Evolutionary conservation across 176 grass and related monocot genomes (phyloP).

Genomic region (Bromus sterilis): DNA sequence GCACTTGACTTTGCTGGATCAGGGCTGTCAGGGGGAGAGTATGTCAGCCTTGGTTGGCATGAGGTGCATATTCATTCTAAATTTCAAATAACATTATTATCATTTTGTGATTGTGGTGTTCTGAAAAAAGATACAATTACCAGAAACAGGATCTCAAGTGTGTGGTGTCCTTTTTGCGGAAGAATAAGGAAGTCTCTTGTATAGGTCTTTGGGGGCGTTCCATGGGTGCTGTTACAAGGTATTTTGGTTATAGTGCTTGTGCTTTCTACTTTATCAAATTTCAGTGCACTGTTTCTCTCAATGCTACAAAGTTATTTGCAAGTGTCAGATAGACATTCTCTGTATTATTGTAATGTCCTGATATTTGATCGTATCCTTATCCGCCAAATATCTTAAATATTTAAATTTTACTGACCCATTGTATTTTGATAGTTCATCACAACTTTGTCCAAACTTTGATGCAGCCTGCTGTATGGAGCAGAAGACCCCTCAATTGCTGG

Average conservation of each 20-base stretch:
- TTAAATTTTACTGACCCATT: constrained; percentile 13
- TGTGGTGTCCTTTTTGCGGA: constrained; percentile 74
- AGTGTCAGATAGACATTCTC: not conserved
- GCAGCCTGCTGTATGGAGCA: constrained; percentile 85
- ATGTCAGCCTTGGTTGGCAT: constrained; percentile 99
- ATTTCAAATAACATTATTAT: constrained; percentile 1
- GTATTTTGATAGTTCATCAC: constrained; percentile 14
- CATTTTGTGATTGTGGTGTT: not conserved
- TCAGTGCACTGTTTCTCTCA: not conserved
- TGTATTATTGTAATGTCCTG: not conserved
- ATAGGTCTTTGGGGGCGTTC: constrained; percentile 98
- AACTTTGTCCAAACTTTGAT: constrained; percentile 11
- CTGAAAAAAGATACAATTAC: constrained; percentile 14
- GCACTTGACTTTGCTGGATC: constrained; percentile 98
- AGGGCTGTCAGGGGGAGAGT: constrained; percentile 83
- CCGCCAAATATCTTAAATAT: constrained; percentile 7
- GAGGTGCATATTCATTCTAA: constrained; percentile 52
- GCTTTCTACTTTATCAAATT: not conserved
- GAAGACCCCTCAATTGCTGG: constrained; percentile 98
- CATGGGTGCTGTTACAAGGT: constrained; percentile 99
- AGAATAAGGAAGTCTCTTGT: constrained; percentile 83
- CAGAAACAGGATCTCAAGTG: constrained; percentile 98
- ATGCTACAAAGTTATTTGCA: not conserved
- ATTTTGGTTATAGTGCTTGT: constrained; percentile 12
- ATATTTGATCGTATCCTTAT: not conserved